Conservation (phyloP, 106 monocot species). For the Hemerocallis citrina region DNA sequence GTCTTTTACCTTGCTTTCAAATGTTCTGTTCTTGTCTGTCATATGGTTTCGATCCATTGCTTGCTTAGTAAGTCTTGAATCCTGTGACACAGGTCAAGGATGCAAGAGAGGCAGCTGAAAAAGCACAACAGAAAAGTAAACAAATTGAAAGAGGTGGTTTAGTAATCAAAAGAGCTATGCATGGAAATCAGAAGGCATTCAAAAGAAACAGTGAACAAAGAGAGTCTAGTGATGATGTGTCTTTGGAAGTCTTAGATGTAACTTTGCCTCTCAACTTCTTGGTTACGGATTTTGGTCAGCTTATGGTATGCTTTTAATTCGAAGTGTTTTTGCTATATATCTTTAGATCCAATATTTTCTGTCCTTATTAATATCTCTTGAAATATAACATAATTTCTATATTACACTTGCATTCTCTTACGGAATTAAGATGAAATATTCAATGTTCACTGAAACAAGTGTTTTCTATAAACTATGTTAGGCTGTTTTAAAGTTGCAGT, state of each 20-base stretch:
- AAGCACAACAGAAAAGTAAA: slow-evolving; percentile 77
- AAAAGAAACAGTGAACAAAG: slow-evolving; percentile 24
- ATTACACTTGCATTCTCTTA: too few species aligned
- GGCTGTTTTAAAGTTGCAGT: too few species aligned
- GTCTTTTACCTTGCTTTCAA: too few species aligned
- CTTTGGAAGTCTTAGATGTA: slow-evolving; percentile 76
- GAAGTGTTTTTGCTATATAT: too few species aligned
- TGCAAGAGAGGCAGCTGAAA: slow-evolving; percentile 72
- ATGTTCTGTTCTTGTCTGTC: too few species aligned
- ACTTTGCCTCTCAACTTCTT: slow-evolving; percentile 83
- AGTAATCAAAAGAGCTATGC: slow-evolving; percentile 72
- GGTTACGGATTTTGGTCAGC: slow-evolving; percentile 63
- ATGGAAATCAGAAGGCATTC: slow-evolving; percentile 59
- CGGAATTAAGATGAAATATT: too few species aligned
- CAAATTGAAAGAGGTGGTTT: slow-evolving; percentile 72
- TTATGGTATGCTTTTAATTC: slow-evolving; percentile 46
- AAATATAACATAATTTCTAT: neutral
- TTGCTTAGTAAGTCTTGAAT: too few species aligned
- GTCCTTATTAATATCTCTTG: neutral
- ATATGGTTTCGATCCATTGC: too few species aligned
- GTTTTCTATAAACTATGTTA: too few species aligned
- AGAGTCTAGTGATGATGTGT: slow-evolving; percentile 36
- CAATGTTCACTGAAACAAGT: too few species aligned
- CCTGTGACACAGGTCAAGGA: slow-evolving; percentile 81
- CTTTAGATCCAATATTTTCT: too few species aligned